Percentiles rank a stretch among this genome's conserved stretches.
phyloP scores from a whole-genome alignment of 345 rosid species.

The Rhizophora mangle region DNA sequence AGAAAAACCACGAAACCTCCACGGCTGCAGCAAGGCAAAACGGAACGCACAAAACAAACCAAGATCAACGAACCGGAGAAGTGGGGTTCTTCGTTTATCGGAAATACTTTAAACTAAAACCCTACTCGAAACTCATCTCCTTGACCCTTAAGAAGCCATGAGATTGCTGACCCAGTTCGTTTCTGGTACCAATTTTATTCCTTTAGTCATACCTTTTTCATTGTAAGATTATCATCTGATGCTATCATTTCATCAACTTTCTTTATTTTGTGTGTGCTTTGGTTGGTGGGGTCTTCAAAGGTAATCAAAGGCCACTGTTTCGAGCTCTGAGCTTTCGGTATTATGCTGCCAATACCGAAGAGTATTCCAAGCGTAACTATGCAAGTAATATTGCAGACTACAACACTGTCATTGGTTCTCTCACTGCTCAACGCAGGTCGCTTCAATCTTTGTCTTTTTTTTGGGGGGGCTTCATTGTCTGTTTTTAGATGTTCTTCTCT shows the following conservation, averaged over 20 bases:
- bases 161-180: not conserved
- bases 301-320: slow-evolving; percentile 45
- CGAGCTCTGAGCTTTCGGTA: slow-evolving; percentile 44
- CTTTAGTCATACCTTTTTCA: not conserved
- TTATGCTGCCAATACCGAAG: slow-evolving; percentile 48
- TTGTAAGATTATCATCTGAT: not conserved
- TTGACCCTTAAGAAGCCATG: not conserved
- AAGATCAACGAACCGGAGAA: too few relatives aligned
- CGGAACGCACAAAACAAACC: too few relatives aligned
- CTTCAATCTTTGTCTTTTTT: not conserved
- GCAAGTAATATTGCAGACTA: slow-evolving; percentile 72
- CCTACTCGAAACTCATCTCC: not conserved
- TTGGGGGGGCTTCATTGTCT: not conserved
- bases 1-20: too few relatives aligned
- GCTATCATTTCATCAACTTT: not conserved
- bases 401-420: slow-evolving; percentile 62
- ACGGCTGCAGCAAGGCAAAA: too few relatives aligned
- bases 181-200: not conserved
- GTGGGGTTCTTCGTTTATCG: too few relatives aligned
- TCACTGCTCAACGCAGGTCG: slow-evolving; percentile 69
- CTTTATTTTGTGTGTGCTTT: not conserved
- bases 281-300: slow-evolving; percentile 17
- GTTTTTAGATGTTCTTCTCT: not conserved
- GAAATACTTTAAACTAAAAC: not conserved
- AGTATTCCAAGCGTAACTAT: slow-evolving; percentile 62